A percentile compares a stretch with the other conserved stretches of the same genome.
Evolutionary conservation across 176 grass and related monocot genomes (phyloP).

Genomic region (Oryza glumipatula): DNA sequence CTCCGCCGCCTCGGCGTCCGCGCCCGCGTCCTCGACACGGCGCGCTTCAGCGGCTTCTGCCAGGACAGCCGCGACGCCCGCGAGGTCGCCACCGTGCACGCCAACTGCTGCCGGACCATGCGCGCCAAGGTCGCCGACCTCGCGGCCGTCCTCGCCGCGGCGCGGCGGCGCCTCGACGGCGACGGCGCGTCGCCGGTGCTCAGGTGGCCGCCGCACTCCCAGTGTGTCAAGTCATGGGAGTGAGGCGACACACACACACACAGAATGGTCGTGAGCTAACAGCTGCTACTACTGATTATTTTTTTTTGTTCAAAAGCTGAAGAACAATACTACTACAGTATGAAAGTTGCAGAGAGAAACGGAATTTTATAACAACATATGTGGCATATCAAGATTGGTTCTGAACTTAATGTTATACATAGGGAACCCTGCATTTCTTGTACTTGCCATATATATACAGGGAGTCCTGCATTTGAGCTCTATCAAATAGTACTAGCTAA

Average conservation of each 20-base stretch:
- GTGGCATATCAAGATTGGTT: background rate
- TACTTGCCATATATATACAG: background rate
- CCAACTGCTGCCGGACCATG: slow-evolving; percentile 77
- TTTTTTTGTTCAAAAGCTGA: background rate
- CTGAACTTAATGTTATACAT: background rate
- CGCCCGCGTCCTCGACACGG: slow-evolving; percentile 68
- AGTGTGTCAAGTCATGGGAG: slow-evolving; percentile 42
- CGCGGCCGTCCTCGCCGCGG: slow-evolving; percentile 42
- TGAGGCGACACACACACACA: background rate
- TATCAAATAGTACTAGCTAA: background rate
- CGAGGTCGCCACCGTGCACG: slow-evolving; percentile 75
- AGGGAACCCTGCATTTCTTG: slow-evolving; percentile 18
- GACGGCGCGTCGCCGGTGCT: background rate
- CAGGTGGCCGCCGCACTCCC: slow-evolving; percentile 43
- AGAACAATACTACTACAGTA: background rate
- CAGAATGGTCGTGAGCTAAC: background rate
- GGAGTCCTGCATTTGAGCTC: slow-evolving; percentile 28
- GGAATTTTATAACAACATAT: slow-evolving; percentile 1
- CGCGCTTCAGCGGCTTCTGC: slow-evolving; percentile 77
- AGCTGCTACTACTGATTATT: background rate
- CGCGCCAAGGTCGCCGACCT: slow-evolving; percentile 72
- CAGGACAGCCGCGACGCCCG: slow-evolving; percentile 55
- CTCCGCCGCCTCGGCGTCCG: slow-evolving; percentile 51
- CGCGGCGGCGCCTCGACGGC: background rate
- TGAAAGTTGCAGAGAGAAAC: background rate